Evolutionary conservation across 1,139 yeast genomes (phyloP), one percentile per base, ranked within the genome.

Genomic region (Yamadazyma aaseri): DNA sequence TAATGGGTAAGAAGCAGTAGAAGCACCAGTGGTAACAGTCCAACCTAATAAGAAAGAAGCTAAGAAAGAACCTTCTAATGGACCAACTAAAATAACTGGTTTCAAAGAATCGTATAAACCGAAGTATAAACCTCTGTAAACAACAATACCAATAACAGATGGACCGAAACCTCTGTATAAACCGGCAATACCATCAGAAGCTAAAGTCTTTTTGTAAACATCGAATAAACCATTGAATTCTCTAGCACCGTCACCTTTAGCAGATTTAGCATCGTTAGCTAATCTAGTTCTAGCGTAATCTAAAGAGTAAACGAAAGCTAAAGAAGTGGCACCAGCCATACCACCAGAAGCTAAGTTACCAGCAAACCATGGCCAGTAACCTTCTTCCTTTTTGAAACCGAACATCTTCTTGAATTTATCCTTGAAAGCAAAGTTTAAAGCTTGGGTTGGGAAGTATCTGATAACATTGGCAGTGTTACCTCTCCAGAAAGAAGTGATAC

Each of bases 291-390:
- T 70, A 55, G 76, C 75, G 59, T 65, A 70, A 60, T 70, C 76
- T 60, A 70, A 70, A 51, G 76, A 70, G 72, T 70, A 70, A 55
- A 70, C 76, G 53, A 70, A 70, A 59, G 73, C 72, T 58, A 70
- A 67, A 36, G 76, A 70, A 46, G 74, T 69, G 66, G 74, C 76
- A 67, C 76, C 76, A 52, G 76, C 76, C 54, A 68, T 37, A 68
- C 76, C 76, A 70, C 76, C 75, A 46, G 76, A 70, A 55, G 76
- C 76, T 62, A 70, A 70, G 70, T 70, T 70, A 70, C 75, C 75
- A 51, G 66, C 73, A 45, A 70, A 69, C 76, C 75, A 70, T 52
- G 52, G 51, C 71, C 73, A 66, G 71, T 70, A 70, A 47, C 60
- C 59, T 41, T 65, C 74, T 25, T 66, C 71, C 63, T 70, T 69